A percentile compares a stretch with the other conserved stretches of the same genome.
Conservation (phyloP, 345 rosid genomes). For the Excoecaria agallocha region DNA sequence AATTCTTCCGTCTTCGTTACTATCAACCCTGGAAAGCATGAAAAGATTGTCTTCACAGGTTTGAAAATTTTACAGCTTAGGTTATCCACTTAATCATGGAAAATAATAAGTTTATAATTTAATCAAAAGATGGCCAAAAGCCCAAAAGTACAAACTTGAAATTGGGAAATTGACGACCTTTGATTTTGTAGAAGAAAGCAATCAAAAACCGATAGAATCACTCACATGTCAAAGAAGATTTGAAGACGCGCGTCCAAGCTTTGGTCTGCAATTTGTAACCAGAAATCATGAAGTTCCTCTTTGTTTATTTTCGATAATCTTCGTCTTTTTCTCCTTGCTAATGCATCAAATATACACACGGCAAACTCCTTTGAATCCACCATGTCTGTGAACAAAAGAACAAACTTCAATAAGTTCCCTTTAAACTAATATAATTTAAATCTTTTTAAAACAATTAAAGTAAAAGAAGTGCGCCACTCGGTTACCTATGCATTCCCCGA, state of each 20-base stretch:
- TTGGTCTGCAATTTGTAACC: slow-evolving; percentile 83
- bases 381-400: slow-evolving; percentile 50
- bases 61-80: not conserved
- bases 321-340: slow-evolving; percentile 64
- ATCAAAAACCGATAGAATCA: not conserved
- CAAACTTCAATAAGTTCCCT: no score
- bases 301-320: slow-evolving; percentile 52
- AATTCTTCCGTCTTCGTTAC: slow-evolving; percentile 84
- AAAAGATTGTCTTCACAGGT: not conserved
- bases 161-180: no score
- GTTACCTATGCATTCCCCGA: slow-evolving; percentile 87
- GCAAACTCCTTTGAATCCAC: slow-evolving; percentile 88
- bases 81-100: not conserved
- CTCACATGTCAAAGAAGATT: slow-evolving; percentile 91
- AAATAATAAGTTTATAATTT: not conserved
- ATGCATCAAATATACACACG: slow-evolving; percentile 70
- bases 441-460: no score
- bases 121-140: no score
- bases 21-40: slow-evolving; percentile 70
- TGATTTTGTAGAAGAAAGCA: no score
- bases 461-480: no score
- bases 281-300: slow-evolving; percentile 85
- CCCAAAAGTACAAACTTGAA: no score
- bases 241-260: slow-evolving; percentile 97
- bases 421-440: no score